Evolutionary conservation across 495 filamentous ascomycete species (phyloP).

Genomic region (Tuber borchii): DNA sequence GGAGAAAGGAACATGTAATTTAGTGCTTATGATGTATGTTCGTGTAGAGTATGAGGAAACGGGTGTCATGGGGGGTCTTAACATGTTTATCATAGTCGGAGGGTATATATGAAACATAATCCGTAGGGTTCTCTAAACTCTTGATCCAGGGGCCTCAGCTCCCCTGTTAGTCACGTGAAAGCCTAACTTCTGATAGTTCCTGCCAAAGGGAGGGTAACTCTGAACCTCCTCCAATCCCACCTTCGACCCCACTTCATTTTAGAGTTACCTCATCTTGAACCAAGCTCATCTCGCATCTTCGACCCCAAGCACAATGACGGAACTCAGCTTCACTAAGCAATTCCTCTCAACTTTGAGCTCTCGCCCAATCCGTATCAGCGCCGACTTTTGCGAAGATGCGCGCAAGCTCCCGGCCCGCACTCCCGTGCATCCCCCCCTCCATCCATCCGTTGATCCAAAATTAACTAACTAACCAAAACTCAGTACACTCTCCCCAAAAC

Average conservation of each 20-base stretch:
- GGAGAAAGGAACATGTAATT: background rate
- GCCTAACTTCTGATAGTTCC: background rate
- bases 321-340: constrained; percentile 71
- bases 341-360: constrained; percentile 75
- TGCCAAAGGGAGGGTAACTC: constrained; percentile 26
- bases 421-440: constrained; percentile 51
- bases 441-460: background rate
- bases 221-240: constrained; percentile 5
- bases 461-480: constrained; percentile 21
- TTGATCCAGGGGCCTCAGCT: background rate
- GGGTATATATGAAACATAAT: background rate
- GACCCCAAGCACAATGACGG: constrained; percentile 57
- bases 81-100: background rate
- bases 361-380: constrained; percentile 64
- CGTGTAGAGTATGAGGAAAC: background rate
- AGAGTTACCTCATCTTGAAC: background rate
- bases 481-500: constrained; percentile 50
- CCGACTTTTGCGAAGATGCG: constrained; percentile 81
- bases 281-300: constrained; percentile 5
- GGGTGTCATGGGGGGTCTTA: background rate
- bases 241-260: constrained; percentile 3
- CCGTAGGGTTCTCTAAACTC: background rate
- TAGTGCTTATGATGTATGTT: constrained; percentile 3
- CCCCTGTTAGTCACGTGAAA: constrained; percentile 16
- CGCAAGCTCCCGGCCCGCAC: constrained; percentile 61